These are phyloP conservation scores for Nicotiana knightiana DNA, from an alignment of 257 asterid species.

Conservation along the genomic window DNA sequence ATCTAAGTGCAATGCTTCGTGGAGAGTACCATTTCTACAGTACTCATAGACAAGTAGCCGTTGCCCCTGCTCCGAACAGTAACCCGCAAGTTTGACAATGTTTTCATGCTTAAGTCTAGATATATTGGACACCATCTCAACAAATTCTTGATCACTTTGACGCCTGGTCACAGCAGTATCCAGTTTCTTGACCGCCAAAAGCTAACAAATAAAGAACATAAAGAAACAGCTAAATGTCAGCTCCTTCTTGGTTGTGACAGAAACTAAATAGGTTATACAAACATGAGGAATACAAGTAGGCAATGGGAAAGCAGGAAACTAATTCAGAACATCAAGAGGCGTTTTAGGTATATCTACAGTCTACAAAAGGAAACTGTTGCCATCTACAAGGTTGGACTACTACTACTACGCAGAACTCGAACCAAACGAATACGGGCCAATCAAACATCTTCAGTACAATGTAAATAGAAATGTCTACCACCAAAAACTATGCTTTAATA, in stretches of 20 bases:
- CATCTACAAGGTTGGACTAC: neutral
- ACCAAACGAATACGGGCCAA: neutral
- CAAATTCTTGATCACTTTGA: conserved; percentile 56
- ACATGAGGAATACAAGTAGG: neutral
- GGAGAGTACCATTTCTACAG: conserved; percentile 65
- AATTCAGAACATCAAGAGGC: neutral
- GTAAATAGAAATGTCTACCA: neutral
- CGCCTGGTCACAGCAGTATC: conserved; percentile 39
- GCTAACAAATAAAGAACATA: conserved; percentile 29
- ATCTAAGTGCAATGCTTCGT: conserved; percentile 74
- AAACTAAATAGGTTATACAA: neutral
- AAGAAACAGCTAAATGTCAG: neutral
- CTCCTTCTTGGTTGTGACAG: neutral
- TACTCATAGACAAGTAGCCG: conserved; percentile 64
- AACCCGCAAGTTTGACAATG: conserved; percentile 66
- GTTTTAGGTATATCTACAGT: neutral
- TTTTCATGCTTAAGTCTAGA: conserved; percentile 57
- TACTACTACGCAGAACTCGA: neutral
- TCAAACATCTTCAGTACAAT: neutral
- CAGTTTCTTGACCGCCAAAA: conserved; percentile 80
- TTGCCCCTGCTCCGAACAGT: conserved; percentile 84
- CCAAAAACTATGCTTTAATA: neutral
- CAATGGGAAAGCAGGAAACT: neutral
- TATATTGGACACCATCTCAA: conserved; percentile 58
- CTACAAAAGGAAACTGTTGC: neutral